These are phyloP conservation scores for Capillidium rhysosporum DNA, from an alignment of 371 early-diverging fungal species.

Conservation along the genomic window DNA sequence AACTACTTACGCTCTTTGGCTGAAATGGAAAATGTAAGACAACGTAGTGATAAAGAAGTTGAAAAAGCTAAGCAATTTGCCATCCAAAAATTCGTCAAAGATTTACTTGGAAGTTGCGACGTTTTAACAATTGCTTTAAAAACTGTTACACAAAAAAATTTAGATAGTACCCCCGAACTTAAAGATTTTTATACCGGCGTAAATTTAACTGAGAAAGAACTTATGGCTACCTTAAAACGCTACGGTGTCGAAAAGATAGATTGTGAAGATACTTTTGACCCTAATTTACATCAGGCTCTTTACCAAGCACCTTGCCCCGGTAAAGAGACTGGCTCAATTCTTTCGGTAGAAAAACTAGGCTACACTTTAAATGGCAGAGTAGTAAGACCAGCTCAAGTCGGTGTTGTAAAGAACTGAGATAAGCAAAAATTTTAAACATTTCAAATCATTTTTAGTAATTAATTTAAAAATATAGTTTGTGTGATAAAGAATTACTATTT, in stretches of 20 bases:
- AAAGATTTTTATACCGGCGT: constrained; percentile 73
- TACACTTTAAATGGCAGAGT: constrained; percentile 81
- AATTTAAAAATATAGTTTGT: no score
- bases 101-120: constrained; percentile 84
- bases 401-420: constrained; percentile 55
- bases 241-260: constrained; percentile 73
- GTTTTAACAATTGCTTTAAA: constrained; percentile 72
- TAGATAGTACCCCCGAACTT: constrained; percentile 18
- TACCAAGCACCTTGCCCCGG: constrained; percentile 80
- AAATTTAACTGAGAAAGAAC: constrained; percentile 66
- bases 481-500: no score
- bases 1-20: constrained; percentile 76
- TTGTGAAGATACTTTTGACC: constrained; percentile 77
- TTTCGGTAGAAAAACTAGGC: constrained; percentile 78
- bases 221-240: constrained; percentile 70
- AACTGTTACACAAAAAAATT: constrained; percentile 42
- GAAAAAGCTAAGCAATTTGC: constrained; percentile 62
- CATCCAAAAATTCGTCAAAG: constrained; percentile 92
- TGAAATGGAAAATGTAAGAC: constrained; percentile 86
- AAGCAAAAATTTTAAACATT: no score
- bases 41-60: constrained; percentile 71
- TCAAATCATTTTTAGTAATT: no score
- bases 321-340: constrained; percentile 72
- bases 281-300: constrained; percentile 81
- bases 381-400: constrained; percentile 90